These are phyloP conservation scores for Coemansia umbellata DNA, from an alignment of 192 early-diverging fungal genomes.

Conservation along the genomic window DNA sequence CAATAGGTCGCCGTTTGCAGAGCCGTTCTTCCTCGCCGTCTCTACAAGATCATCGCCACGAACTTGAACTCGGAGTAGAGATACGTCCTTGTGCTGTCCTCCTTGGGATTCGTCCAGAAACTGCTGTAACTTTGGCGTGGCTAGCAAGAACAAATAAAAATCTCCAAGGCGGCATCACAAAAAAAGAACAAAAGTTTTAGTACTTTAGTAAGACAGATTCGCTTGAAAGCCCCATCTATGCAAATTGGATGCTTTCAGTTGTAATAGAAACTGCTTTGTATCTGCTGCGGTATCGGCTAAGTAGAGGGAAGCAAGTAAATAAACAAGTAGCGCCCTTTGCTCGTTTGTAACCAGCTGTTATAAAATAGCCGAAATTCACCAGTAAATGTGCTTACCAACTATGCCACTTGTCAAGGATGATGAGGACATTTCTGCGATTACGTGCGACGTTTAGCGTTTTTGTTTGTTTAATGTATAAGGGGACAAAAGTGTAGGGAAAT, in stretches of 20 bases:
- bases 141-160: slow-evolving; percentile 13
- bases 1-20: slow-evolving; percentile 34
- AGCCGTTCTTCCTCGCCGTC: slow-evolving; percentile 34
- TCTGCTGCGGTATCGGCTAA: too few relatives aligned
- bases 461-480: neutral
- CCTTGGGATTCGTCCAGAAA: slow-evolving; percentile 39
- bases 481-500: neutral
- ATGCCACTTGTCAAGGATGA: neutral
- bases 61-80: slow-evolving; percentile 41
- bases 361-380: too few relatives aligned
- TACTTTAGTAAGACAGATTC: too few relatives aligned
- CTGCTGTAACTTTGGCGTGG: slow-evolving; percentile 37
- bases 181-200: too few relatives aligned
- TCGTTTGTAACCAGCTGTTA: too few relatives aligned
- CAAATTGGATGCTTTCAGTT: too few relatives aligned
- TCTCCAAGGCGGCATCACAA: too few relatives aligned
- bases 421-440: neutral
- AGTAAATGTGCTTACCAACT: slow-evolving; percentile 2
- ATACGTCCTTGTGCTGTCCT: slow-evolving; percentile 26
- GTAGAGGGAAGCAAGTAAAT: too few relatives aligned
- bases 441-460: neutral
- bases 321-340: too few relatives aligned
- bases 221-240: too few relatives aligned
- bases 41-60: slow-evolving; percentile 42
- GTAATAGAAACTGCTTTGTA: too few relatives aligned